phyloP scores from a whole-genome alignment of 1,284 basidiomycete species.

The Xerocomus amazonicus region DNA sequence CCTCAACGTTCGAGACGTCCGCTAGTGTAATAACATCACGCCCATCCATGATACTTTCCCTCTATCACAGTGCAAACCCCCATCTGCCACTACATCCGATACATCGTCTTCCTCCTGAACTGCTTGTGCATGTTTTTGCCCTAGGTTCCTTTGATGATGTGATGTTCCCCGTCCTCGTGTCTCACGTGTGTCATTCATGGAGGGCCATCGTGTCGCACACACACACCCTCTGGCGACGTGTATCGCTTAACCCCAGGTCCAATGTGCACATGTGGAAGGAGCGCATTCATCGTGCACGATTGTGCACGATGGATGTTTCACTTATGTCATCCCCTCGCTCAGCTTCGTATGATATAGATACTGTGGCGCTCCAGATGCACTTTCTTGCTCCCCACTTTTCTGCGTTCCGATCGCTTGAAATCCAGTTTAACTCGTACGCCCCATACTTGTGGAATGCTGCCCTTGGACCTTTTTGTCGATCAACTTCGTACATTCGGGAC shows the following conservation, averaged over 20 bases:
- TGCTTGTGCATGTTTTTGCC: slow-evolving; percentile 58
- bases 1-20: slow-evolving; percentile 11
- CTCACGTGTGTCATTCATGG: slow-evolving; percentile 65
- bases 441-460: slow-evolving; percentile 65
- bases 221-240: slow-evolving; percentile 56
- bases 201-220: slow-evolving; percentile 53
- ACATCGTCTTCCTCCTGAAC: slow-evolving; percentile 53
- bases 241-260: slow-evolving; percentile 41
- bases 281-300: slow-evolving; percentile 52
- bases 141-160: slow-evolving; percentile 53
- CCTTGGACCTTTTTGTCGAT: slow-evolving; percentile 45
- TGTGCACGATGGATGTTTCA: slow-evolving; percentile 55
- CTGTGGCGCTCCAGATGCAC: slow-evolving; percentile 58
- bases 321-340: slow-evolving; percentile 36
- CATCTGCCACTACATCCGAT: slow-evolving; percentile 42
- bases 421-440: slow-evolving; percentile 51
- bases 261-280: slow-evolving; percentile 55
- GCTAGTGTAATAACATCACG: slow-evolving; percentile 14
- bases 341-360: slow-evolving; percentile 39
- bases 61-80: slow-evolving; percentile 19
- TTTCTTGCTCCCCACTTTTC: slow-evolving; percentile 46
- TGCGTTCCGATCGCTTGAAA: slow-evolving; percentile 57
- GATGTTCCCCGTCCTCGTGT: slow-evolving; percentile 54
- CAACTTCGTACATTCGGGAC: slow-evolving; percentile 26
- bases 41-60: slow-evolving; percentile 30